Evolutionary conservation across 495 filamentous ascomycete genomes (phyloP), one percentile per base, ranked within the genome.

Genomic region (Talaromyces proteolyticus): DNA sequence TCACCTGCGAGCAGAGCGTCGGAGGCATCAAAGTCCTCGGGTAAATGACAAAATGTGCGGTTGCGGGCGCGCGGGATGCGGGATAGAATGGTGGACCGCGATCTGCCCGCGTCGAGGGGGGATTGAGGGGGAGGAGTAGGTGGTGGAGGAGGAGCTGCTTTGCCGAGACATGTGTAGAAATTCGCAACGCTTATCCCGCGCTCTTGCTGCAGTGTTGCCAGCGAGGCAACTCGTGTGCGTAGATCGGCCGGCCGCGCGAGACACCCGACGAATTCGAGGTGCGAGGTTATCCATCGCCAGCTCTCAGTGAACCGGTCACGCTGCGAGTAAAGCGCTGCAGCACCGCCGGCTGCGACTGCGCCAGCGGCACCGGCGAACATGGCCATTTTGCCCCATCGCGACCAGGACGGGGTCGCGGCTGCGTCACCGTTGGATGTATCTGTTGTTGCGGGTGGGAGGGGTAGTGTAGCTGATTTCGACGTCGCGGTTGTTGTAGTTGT

Each of bases 231-330:
- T 4, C 93, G 80, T 51, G 76, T 73, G 39, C 80, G 78, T 25
- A 97, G 66, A 54, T 96, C 91, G 47, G 87, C 81, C 7, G 77
- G 78, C 19, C 89, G 81, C 51, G 86, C 83, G 3, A 98, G 76
- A 59, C 88, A 92, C 1, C 91, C 91, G 2, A 97, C 85, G 57
- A 98, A 98, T 62, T 91, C 90, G n/a, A 98, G 81, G 69, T 98
- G 94, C 14, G 86, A 89, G 8, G 84, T 82, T 14, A 87, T 87
- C 91, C 91, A 98, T 29, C 64, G 71, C 69, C 82, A 82, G 0
- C 88, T 84, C 18, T 82, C 73, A 0, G 74, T 78, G 29, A 98
- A 75, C 34, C 87, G 80, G 8, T 95, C 87, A 14, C 87, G 77
- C 56, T 91, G 88, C 36, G 88, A 64, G 64, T 95, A 97, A 12